Percentiles rank a stretch among this genome's conserved stretches.
Evolutionary conservation across 2,329 filamentous ascomycete genomes (phyloP).

Genomic region (Ceratocystis huliohia): DNA sequence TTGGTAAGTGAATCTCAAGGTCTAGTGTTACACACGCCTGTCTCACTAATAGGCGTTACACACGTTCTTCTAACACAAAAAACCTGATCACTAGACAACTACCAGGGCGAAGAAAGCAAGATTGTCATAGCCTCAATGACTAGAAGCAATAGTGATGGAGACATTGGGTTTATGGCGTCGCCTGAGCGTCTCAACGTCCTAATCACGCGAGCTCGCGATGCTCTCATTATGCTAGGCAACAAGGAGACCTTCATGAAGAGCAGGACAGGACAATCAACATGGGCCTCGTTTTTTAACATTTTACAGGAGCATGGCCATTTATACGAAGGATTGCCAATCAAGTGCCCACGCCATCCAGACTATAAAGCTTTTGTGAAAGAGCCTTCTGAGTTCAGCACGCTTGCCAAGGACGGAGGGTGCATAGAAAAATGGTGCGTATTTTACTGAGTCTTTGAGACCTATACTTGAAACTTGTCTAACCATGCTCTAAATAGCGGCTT

Average conservation of each 20-base stretch:
- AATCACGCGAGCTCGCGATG: constrained; percentile 52
- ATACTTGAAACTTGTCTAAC: background rate
- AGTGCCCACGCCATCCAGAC: constrained; percentile 47
- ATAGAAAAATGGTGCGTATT: constrained; percentile 37
- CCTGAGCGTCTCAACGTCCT: constrained; percentile 59
- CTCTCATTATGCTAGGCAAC: constrained; percentile 58
- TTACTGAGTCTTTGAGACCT: too few species aligned
- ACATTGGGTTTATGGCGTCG: constrained; percentile 59
- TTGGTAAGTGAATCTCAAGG: constrained; percentile 39
- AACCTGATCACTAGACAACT: constrained; percentile 46
- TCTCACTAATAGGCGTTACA: background rate
- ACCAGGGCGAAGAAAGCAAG: constrained; percentile 64
- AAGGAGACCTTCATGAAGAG: constrained; percentile 52
- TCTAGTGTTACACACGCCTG: background rate
- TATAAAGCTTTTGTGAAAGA: constrained; percentile 33
- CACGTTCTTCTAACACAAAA: too few species aligned
- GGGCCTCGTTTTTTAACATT: constrained; percentile 44
- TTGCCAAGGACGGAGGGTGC: constrained; percentile 61
- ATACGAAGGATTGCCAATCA: constrained; percentile 47
- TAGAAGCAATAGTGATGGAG: constrained; percentile 47
- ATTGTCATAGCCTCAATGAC: constrained; percentile 58
- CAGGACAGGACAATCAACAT: constrained; percentile 33
- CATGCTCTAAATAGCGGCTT: background rate
- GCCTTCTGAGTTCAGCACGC: constrained; percentile 45
- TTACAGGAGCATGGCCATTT: constrained; percentile 41